Evolutionary conservation across 345 rosid genomes (phyloP), one percentile per base, ranked within the genome.

Genomic region (Dimocarpus longan): DNA sequence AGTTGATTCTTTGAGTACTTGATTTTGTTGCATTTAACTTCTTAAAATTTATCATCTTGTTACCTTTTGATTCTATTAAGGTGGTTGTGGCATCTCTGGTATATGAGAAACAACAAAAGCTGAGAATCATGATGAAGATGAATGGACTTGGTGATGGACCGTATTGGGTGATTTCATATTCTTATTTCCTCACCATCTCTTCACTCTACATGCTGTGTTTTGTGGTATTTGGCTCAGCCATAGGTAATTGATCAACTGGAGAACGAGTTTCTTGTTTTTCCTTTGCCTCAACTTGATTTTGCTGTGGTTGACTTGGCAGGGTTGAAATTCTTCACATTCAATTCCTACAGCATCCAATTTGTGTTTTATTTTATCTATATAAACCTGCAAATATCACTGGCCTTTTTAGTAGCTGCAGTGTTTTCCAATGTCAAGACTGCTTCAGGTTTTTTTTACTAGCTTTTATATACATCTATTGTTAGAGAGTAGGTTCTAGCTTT

Each of bases 141-240:
- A 98, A 95, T 1, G 97, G 98, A 54, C 96, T 95, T 76, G 93
- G 96, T 50, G 98, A 95, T 76, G 98, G 93, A 66, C 97, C 99
- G 37, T 95, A 95, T 79, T 93, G 97, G 96, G 69, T 92, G 84
- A 92, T 95, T 66, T 80, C 98, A 22, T 95, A 95, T 62, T 88
- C 87, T n/a, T 93, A 93, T 87, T 92, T 92, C 84, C 89, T 95
- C 19, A 66, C 71, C 85, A 82, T 93, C 76, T 93, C 95, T 26
- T 77, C 79, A 40, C 26, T 89, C 54, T 93, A 92, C 83, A 83
- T 92, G 81, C 54, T 92, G 68, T 85, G 91, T 78, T 89, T 93
- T 74, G 92, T 95, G 83, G 59, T 84, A 64, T 93, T 95, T 76
- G 97, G 98, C 57, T 93, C 98, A 75, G 79, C 67, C 70, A 75